Evolutionary conservation across 129 eudicot genomes (phyloP), one percentile per base, ranked within the genome.

Genomic region (Smallanthus sonchifolius): DNA sequence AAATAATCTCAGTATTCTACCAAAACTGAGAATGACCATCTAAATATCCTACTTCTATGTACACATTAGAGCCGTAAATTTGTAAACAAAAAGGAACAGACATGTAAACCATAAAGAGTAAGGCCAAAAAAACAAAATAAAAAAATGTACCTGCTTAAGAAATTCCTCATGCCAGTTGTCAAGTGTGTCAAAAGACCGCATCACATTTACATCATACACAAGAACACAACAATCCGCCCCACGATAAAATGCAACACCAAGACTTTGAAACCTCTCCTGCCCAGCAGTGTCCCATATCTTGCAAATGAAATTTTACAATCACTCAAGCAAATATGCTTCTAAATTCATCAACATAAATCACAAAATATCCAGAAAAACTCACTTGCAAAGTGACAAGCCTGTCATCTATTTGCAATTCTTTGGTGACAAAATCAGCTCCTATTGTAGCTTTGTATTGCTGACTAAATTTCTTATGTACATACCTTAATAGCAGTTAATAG

Each of bases 261-360:
- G 97, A 82, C 97, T 91, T 75, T 91, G 97, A 79, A 91, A 91
- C 75, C 97, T 91, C 86, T 91, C 97, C 69, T 91, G 97, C 40
- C 97, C 97, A 75, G 97, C 97, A 39, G 97, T 91, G 82, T 91
- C 97, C 97, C 99, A 94, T 71, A 94, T 91, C 99, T 94, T 72
- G 68, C 44, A 79, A 70, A 40, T 28, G 43, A 69, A 56, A 60
- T 14, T 3, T 34, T 48, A 64, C 5, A 0, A 60, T 75, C 63
- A 61, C 59, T 57, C 72, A 73, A 36, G 6, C 68, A 75, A 45
- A 42, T 51, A 62, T 49, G 14, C 19, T 40, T 49, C 45, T 16
- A 56, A 2, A 3, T 38, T 38, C 42, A 7, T 66, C 57, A 52
- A 49, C 51, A 35, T 10, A 10, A 40, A 65, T 10, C 44, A 39